Conservation (phyloP, 768 basidiomycete species). For the Mycena capillaripes region DNA sequence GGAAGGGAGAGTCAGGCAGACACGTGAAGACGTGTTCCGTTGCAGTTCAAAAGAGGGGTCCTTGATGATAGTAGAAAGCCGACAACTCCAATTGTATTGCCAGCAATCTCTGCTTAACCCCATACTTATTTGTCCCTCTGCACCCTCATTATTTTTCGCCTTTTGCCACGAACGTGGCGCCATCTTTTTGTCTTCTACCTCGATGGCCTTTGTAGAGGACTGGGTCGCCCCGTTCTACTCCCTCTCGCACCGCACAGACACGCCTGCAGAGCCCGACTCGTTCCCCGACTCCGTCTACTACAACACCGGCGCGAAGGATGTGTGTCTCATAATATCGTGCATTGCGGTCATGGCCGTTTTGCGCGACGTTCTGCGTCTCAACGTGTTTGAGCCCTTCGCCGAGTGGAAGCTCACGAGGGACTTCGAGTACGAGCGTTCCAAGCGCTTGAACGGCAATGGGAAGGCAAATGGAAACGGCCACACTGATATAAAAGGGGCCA, state of each 20-base stretch:
- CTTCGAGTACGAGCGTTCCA: slow-evolving; percentile 50
- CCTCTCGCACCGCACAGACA: slow-evolving; percentile 76
- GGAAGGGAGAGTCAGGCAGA: slow-evolving; percentile 16
- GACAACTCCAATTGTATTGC: neutral
- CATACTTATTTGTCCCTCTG: slow-evolving; percentile 21
- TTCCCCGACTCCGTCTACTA: slow-evolving; percentile 82
- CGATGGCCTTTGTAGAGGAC: slow-evolving; percentile 54
- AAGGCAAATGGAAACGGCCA: slow-evolving; percentile 50
- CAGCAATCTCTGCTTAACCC: slow-evolving; percentile 19
- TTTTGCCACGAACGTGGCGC: slow-evolving; percentile 19
- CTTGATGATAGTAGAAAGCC: too few relatives aligned
- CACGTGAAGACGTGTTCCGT: slow-evolving; percentile 12
- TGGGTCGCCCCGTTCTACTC: slow-evolving; percentile 75
- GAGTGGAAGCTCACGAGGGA: slow-evolving; percentile 78
- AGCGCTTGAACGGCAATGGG: slow-evolving; percentile 50
- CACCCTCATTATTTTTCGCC: neutral
- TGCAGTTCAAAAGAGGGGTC: too few relatives aligned
- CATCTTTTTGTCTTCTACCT: slow-evolving; percentile 40
- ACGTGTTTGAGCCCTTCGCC: slow-evolving; percentile 86
- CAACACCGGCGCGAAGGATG: slow-evolving; percentile 79
- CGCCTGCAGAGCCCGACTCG: slow-evolving; percentile 75
- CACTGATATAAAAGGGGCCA: slow-evolving; percentile 30
- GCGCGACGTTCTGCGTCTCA: slow-evolving; percentile 83
- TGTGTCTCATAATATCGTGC: slow-evolving; percentile 84
- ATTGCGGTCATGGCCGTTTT: slow-evolving; percentile 90